phyloP scores from a whole-genome alignment of 345 rosid genomes.

The Eucalyptus regnans region DNA sequence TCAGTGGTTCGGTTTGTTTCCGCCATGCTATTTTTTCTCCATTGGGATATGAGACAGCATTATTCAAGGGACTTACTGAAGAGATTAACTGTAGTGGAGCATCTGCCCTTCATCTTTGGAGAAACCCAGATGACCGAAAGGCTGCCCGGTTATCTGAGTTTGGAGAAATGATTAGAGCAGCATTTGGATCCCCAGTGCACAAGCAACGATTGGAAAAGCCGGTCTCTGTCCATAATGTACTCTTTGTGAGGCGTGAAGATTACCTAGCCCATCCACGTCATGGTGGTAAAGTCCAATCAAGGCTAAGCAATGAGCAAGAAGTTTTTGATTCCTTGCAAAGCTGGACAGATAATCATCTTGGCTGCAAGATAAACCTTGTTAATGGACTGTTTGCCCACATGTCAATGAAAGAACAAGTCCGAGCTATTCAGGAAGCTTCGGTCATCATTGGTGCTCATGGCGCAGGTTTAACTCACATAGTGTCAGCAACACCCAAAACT shows the following conservation, averaged over 20 bases:
- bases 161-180: slow-evolving; percentile 86
- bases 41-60: slow-evolving; percentile 74
- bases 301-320: slow-evolving; percentile 78
- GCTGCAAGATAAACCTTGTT: slow-evolving; percentile 62
- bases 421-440: slow-evolving; percentile 84
- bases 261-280: slow-evolving; percentile 95
- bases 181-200: slow-evolving; percentile 60
- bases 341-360: slow-evolving; percentile 44
- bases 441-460: slow-evolving; percentile 96
- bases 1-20: slow-evolving; percentile 70
- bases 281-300: slow-evolving; percentile 66
- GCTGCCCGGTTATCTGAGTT: slow-evolving; percentile 81
- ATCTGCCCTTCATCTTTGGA: slow-evolving; percentile 55
- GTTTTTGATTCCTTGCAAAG: slow-evolving; percentile 51
- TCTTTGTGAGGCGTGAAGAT: slow-evolving; percentile 87
- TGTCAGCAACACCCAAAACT: slow-evolving; percentile 74
- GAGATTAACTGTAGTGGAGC: slow-evolving; percentile 56
- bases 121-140: slow-evolving; percentile 41
- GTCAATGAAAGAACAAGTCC: slow-evolving; percentile 82
- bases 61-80: slow-evolving; percentile 65
- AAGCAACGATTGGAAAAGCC: slow-evolving; percentile 42
- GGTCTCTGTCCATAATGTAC: slow-evolving; percentile 38
- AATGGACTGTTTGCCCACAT: slow-evolving; percentile 89
- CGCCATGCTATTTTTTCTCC: slow-evolving; percentile 79
- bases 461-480: slow-evolving; percentile 88